Evolutionary conservation across 331 rosid genomes (phyloP).

Genomic region (Spiraea crenata): DNA sequence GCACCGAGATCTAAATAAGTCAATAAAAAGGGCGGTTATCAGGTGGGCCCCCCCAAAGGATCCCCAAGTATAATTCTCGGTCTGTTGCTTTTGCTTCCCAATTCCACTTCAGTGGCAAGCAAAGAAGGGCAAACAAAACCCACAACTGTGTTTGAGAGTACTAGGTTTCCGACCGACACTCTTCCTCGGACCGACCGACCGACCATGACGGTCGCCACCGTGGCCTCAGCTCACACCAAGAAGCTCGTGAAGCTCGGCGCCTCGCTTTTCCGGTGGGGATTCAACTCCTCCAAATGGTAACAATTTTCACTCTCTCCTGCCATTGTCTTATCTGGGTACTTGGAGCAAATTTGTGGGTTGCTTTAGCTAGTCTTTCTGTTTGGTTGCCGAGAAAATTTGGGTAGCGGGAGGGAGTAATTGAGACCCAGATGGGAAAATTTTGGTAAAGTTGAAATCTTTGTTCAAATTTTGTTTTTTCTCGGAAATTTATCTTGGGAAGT

Average conservation of each 20-base stretch:
- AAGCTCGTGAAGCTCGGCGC: slow-evolving; percentile 42
- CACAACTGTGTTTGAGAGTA: neutral
- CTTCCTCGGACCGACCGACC: neutral
- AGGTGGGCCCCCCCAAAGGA: neutral
- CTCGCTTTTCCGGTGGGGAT: slow-evolving; percentile 47
- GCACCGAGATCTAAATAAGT: neutral
- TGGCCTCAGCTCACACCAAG: slow-evolving; percentile 41
- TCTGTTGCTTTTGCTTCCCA: too few species aligned
- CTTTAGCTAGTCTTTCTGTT: neutral
- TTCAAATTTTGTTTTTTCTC: neutral
- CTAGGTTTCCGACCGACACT: neutral
- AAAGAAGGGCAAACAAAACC: too few species aligned
- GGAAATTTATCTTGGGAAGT: slow-evolving; percentile 1
- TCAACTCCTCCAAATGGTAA: slow-evolving; percentile 61
- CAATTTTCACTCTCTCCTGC: neutral
- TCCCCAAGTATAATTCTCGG: neutral
- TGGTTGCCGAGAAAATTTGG: neutral
- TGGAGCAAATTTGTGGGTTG: neutral
- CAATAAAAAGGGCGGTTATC: neutral
- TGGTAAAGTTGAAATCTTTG: slow-evolving; percentile 2
- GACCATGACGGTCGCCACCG: slow-evolving; percentile 45
- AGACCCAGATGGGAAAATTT: neutral
- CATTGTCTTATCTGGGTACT: neutral
- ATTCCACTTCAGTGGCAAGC: too few species aligned
- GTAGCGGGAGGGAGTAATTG: neutral